phyloP scores from a whole-genome alignment of 2,329 filamentous ascomycete genomes.

The Lomentospora prolificans region DNA sequence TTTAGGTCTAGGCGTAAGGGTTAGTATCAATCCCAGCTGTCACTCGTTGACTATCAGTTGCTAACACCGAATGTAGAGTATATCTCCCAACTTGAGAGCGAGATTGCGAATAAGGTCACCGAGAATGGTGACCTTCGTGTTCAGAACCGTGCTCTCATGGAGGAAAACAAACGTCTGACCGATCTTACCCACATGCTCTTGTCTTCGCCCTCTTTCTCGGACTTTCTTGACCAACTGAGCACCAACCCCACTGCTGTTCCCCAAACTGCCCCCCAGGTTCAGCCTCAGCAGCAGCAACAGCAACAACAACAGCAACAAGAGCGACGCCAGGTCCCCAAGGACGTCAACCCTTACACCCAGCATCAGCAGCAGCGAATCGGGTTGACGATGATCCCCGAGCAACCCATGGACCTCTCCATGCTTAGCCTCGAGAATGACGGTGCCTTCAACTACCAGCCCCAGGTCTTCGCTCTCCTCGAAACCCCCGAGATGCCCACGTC shows the following conservation, averaged over 20 bases:
- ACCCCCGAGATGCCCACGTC: conserved; percentile 53
- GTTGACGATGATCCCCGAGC: conserved; percentile 77
- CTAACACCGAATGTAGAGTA: conserved; percentile 69
- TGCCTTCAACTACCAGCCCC: conserved; percentile 52
- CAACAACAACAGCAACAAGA: conserved; percentile 28
- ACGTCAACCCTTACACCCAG: conserved; percentile 52
- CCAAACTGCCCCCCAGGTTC: conserved; percentile 24
- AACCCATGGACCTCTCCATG: conserved; percentile 63
- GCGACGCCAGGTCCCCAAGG: conserved; percentile 49
- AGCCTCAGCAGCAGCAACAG: conserved; percentile 21
- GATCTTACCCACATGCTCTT: conserved; percentile 75
- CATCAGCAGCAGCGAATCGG: conserved; percentile 59
- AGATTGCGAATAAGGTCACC: conserved; percentile 73
- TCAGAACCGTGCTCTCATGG: conserved; percentile 71
- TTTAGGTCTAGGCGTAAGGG: conserved; percentile 98
- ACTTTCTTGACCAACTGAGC: conserved; percentile 64
- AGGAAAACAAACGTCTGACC: conserved; percentile 74
- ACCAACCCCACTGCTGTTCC: conserved; percentile 41
- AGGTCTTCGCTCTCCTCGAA: conserved; percentile 65
- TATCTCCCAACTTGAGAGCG: conserved; percentile 85
- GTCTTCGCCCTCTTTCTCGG: conserved; percentile 71
- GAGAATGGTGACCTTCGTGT: conserved; percentile 73
- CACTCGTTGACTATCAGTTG: conserved; percentile 4
- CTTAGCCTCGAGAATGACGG: conserved; percentile 48
- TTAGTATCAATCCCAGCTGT: conserved; percentile 36